Evolutionary conservation across 257 asterid species (phyloP), one percentile per base, ranked within the genome.

Genomic region (Mitragyna speciosa): DNA sequence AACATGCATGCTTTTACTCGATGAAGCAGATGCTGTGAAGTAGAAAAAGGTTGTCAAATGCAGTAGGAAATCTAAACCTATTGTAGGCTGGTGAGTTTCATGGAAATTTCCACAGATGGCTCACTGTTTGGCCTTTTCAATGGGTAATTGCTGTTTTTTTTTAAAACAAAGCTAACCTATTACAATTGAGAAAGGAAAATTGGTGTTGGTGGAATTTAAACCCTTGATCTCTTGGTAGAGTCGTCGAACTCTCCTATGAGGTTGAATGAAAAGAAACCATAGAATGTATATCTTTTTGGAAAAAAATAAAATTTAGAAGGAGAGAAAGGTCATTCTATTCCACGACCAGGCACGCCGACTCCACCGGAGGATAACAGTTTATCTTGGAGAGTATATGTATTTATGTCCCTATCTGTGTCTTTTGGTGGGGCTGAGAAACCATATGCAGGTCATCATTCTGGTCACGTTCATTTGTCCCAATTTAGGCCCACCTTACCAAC

Each of bases 361-460:
- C 41, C 41, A 36, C 41, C 4, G 41, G 41, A 36, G 41, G 41
- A 36, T n/a, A n/a, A n/a, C n/a, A n/a, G n/a, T n/a, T n/a, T n/a
- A n/a, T n/a, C n/a, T n/a, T n/a, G n/a, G n/a, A n/a, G n/a, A 36
- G 1, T 61, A 12, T 22, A 28, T 28, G 79, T 33, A 63, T 28
- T 11, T 58, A n/a, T 71, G 41, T 36, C 41, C 41, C 41, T 36
- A 36, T 36, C 41, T 75, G 12, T 30, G 79, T 61, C 16, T 67
- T 41, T n/a, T 45, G 30, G 26, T 64, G 17, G 59, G 61, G 22
- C 30, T 70, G 74, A 78, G 82, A 85, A 76, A 66, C 72, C 89
- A 86, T 86, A 85, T 88, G 90, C 80, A 78, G 58, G 69, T 86
- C 87, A 77, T 86, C 61, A 79, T 86, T 87, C 16, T 75, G 79